Base-by-base conservation (phyloP, 2,329 filamentous ascomycete genomes). In the Pestalotiopsis sp. region DNA sequence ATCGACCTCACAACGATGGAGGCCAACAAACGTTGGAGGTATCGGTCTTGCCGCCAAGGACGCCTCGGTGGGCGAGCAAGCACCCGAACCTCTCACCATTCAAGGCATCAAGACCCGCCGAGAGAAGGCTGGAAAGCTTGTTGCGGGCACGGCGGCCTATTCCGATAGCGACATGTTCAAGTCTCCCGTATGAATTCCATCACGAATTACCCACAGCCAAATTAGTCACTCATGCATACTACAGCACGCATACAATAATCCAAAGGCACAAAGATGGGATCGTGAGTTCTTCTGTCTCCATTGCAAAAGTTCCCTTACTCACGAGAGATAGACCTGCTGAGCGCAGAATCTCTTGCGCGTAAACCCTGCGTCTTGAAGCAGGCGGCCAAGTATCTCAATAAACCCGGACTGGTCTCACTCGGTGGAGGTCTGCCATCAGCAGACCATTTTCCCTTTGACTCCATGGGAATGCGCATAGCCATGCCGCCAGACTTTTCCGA, bases 401-500 rank as follows among this genome's bases (percentile, higher is more conserved):
- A 87, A 52, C 93, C 94, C 0, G 94, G 92, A 17, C 82, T 98
- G 69, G 96, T 99, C 77, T 97, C 94, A 1, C 90, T 99, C 1
- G 96, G 96, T 67, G 96, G 96, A 65, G 96, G 96, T 3, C 84
- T 99, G 23, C 96, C 96, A 4, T 95, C 93, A 14, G 89, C 93
- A 70, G 91, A 95, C 78, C 93, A 97, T 81, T 99, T 99, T 77
- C 96, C 96, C n/a, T 91, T 98, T 75, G 90, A 95, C 72, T 87
- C 92, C 72, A 81, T 98, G 64, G 87, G 86, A 71, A 82, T 97
- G 81, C 93, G 91, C 74, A 89, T 97, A 1, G 93, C 94, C 17
- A 81, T 83, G 1, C 82, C 89, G 17, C 90, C 91, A 5, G 81
- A 89, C 70, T 97, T 96, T 17, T 67, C 63, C 17, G 58, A 67